Evolutionary conservation across 495 filamentous ascomycete genomes (phyloP).

Genomic region (Penicillium verhagenii): DNA sequence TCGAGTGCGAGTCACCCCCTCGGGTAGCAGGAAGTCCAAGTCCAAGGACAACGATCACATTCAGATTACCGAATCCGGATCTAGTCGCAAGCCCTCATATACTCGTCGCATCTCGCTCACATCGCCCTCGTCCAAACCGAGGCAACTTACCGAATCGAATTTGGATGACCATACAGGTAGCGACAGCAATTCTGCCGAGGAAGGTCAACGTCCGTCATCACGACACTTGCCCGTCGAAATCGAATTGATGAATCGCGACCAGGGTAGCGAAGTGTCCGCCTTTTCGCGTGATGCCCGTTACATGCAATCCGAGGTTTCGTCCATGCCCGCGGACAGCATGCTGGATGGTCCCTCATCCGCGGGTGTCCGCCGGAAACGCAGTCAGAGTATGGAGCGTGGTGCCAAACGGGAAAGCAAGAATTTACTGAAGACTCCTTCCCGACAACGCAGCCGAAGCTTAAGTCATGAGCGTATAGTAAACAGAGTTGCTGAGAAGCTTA

Average conservation of each 20-base stretch:
- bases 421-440: conserved; percentile 61
- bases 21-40: conserved; percentile 56
- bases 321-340: conserved; percentile 88
- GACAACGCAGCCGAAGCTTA: conserved; percentile 67
- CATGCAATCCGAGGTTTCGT: conserved; percentile 80
- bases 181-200: conserved; percentile 71
- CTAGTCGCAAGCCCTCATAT: conserved; percentile 62
- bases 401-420: conserved; percentile 48
- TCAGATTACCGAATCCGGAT: conserved; percentile 75
- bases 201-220: conserved; percentile 59
- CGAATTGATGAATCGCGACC: conserved; percentile 65
- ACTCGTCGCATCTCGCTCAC: conserved; percentile 60
- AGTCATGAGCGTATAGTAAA: conserved; percentile 72
- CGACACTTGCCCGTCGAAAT: conserved; percentile 76
- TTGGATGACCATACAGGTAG: conserved; percentile 56
- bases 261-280: conserved; percentile 57
- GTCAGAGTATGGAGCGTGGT: conserved; percentile 55
- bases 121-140: conserved; percentile 55
- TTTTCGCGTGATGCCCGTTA: conserved; percentile 61
- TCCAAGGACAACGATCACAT: conserved; percentile 66
- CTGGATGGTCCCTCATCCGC: conserved; percentile 61
- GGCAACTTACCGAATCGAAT: conserved; percentile 40
- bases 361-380: conserved; percentile 52
- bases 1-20: conserved; percentile 90
- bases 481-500: conserved; percentile 67